Evolutionary conservation across 164 flowering plant species (phyloP), one percentile per base, ranked within the genome.

Genomic region (Stephania japonica): DNA sequence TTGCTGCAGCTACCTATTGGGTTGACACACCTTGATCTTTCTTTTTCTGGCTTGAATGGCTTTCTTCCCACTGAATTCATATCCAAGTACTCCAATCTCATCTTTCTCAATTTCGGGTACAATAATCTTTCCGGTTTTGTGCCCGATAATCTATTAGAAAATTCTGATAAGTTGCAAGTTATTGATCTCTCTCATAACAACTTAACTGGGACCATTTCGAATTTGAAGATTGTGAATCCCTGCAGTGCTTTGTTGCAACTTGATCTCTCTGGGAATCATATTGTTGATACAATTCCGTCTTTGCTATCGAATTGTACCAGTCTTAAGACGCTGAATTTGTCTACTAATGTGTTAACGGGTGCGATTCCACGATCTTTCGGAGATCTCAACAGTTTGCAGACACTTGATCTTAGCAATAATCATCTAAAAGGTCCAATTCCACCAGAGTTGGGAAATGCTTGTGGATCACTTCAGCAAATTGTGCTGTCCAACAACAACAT

Each of bases 171-270:
- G 44, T 78, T 92, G 44, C 85, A 86, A 78, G 71, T 73, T 59
- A 89, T 94, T 27, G 98, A 94, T 72, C 85, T 94, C 14, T 93
- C 98, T 67, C 82, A 38, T 24, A 93, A 93, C 84, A 89, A 91
- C 76, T 72, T 93, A 0, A 84, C 92, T 0, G 98, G 97, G 1
- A 69, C 90, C 0, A 78, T 90, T 70, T 80, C 91, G 0, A 76
- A 80, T 61, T 49, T 86, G 68, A 78, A 47, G 19, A 66, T 86
- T 21, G 84, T 6, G 8, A 77, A 41, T 27, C 80, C 84, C 44
- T 92, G 95, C 83, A 73, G 71, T 63, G 79, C 88, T 69, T 77
- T 94, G 81, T 41, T 75, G 70, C 82, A 83, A 65, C 76, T 93
- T 38, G 94, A 88, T 80, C 72, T 92, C 62, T 87, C 97, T 1